These are phyloP conservation scores for Fusarium pininemorale DNA, from an alignment of 2,329 filamentous ascomycete species.

Conservation along the genomic window DNA sequence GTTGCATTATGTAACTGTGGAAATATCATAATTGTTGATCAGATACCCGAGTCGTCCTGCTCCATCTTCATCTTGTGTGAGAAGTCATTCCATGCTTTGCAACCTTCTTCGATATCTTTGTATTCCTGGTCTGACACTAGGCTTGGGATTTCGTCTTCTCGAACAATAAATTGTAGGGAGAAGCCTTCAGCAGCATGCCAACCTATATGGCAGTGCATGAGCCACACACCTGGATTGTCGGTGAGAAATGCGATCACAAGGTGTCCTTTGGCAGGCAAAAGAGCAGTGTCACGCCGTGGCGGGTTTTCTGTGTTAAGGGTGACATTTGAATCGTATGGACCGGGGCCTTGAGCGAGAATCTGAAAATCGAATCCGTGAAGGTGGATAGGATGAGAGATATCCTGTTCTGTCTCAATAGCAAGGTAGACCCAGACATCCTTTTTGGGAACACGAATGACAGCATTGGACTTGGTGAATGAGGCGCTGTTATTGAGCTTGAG, in stretches of 20 bases:
- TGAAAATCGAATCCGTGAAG: conserved; percentile 50
- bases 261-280: conserved; percentile 56
- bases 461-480: conserved; percentile 38
- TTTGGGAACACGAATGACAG: conserved; percentile 43
- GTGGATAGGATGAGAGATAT: conserved; percentile 49
- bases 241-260: conserved; percentile 60
- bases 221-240: conserved; percentile 61
- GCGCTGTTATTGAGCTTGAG: conserved; percentile 32
- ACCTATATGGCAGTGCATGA: conserved; percentile 61
- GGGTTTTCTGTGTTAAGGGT: conserved; percentile 52
- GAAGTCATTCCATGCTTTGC: conserved; percentile 26
- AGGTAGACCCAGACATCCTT: conserved; percentile 46
- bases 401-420: conserved; percentile 39
- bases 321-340: conserved; percentile 35
- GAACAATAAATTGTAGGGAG: conserved; percentile 36
- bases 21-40: background rate
- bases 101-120: conserved; percentile 20
- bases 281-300: conserved; percentile 61
- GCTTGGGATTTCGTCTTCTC: conserved; percentile 31
- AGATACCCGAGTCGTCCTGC: conserved; percentile 36
- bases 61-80: conserved; percentile 17
- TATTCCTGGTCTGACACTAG: conserved; percentile 26
- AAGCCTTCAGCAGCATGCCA: conserved; percentile 40
- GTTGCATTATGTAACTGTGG: background rate
- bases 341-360: conserved; percentile 41